phyloP scores from a whole-genome alignment of 2,329 filamentous ascomycete genomes.

The Plectosphaerella plurivora region DNA sequence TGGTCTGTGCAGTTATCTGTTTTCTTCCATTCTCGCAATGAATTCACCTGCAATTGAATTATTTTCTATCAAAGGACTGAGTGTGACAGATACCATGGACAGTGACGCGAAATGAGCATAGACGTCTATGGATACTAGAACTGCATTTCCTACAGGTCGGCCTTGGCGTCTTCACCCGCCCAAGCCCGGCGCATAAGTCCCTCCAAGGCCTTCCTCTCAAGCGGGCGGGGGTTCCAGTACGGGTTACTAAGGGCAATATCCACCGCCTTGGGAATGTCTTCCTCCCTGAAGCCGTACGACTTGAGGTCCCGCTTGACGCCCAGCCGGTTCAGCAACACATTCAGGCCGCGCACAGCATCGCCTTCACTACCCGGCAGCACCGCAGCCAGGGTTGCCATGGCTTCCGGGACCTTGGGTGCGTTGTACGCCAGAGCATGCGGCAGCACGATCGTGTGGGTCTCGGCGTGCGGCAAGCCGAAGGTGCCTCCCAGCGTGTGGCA shows the following conservation, averaged over 20 bases:
- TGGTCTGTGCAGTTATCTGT: no score
- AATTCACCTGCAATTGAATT: no score
- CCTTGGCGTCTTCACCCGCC: constrained; percentile 50
- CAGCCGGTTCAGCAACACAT: constrained; percentile 48
- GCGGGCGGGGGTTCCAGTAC: constrained; percentile 54
- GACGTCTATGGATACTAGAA: no score
- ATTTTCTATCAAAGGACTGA: no score
- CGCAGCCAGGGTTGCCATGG: constrained; percentile 47
- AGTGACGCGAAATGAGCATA: no score
- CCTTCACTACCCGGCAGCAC: constrained; percentile 52
- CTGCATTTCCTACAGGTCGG: constrained; percentile 14
- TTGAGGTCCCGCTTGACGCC: constrained; percentile 45
- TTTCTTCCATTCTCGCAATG: no score
- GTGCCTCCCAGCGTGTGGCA: constrained; percentile 61
- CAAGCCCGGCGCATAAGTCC: constrained; percentile 57
- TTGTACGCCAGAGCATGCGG: constrained; percentile 62
- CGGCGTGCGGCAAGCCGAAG: constrained; percentile 60
- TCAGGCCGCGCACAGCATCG: constrained; percentile 53
- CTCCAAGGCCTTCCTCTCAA: constrained; percentile 46
- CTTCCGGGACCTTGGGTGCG: constrained; percentile 46
- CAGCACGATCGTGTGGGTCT: constrained; percentile 60
- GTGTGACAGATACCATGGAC: no score
- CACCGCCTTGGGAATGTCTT: constrained; percentile 54
- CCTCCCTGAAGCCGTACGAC: constrained; percentile 55
- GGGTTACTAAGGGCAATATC: constrained; percentile 54